A percentile compares a stretch with the other conserved stretches of the same genome.
Evolutionary conservation across 73 alveolate species (phyloP).

Genomic region (Paraurostyla sp.): DNA sequence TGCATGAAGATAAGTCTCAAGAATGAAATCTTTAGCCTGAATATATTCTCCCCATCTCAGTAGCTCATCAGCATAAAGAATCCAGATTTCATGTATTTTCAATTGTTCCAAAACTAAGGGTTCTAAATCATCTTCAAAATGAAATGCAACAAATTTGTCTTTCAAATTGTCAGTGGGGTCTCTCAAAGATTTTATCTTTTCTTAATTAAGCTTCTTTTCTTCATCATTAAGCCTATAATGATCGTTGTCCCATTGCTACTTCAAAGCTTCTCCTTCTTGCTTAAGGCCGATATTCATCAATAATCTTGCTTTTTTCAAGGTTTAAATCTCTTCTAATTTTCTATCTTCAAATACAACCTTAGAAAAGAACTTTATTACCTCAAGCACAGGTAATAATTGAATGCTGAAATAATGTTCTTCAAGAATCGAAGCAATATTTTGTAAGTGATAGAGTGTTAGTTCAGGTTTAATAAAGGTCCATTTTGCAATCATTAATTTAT

Average conservation of each 20-base stretch:
- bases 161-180: conserved; percentile 79
- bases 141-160: conserved; percentile 79
- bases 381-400: conserved; percentile 82
- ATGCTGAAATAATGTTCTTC: conserved; percentile 86
- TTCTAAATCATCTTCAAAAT: conserved; percentile 82
- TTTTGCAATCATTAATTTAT: conserved; percentile 85
- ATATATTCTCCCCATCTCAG: conserved; percentile 86
- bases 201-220: conserved; percentile 73
- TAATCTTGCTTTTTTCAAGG: conserved; percentile 78
- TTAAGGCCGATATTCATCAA: conserved; percentile 80
- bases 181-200: conserved; percentile 79
- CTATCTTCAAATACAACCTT: conserved; percentile 81
- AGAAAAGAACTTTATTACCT: conserved; percentile 81
- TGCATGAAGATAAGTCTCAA: conserved; percentile 86
- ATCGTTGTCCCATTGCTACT: conserved; percentile 21
- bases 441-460: conserved; percentile 81
- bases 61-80: conserved; percentile 86
- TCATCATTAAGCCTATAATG: conserved; percentile 74
- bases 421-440: conserved; percentile 79
- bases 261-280: conserved; percentile 62
- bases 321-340: conserved; percentile 64
- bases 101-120: conserved; percentile 77
- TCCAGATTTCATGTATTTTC: conserved; percentile 84
- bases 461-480: conserved; percentile 92
- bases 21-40: conserved; percentile 80